A percentile compares a stretch with the other conserved stretches of the same genome.
Evolutionary conservation across 2,329 filamentous ascomycete genomes (phyloP).

Genomic region (Huntiella decipiens): DNA sequence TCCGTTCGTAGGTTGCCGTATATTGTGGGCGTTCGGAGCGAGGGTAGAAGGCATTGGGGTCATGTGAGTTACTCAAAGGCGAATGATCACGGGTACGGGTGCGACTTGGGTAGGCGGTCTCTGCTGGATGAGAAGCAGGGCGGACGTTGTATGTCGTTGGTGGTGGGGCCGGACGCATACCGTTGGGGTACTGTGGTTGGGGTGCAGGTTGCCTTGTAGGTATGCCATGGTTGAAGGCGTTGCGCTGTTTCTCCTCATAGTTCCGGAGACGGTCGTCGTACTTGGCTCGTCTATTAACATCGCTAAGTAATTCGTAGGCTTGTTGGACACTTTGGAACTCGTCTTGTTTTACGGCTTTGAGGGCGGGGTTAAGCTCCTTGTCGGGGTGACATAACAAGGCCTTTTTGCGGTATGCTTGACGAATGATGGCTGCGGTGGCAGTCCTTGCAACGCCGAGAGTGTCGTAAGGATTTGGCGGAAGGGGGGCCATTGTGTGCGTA

Average conservation of each 20-base stretch:
- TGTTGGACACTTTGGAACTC: constrained; percentile 87
- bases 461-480: constrained; percentile 58
- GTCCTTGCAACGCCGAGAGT: constrained; percentile 54
- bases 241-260: constrained; percentile 17
- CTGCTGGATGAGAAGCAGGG: constrained; percentile 5
- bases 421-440: constrained; percentile 53
- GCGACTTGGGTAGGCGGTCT: background rate
- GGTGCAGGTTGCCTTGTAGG: constrained; percentile 18
- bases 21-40: background rate
- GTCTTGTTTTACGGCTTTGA: constrained; percentile 61
- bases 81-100: background rate
- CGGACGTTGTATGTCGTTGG: constrained; percentile 14
- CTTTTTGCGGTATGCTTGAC: constrained; percentile 65
- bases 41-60: background rate
- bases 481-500: constrained; percentile 23
- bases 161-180: constrained; percentile 13
- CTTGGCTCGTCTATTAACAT: constrained; percentile 49
- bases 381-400: constrained; percentile 81
- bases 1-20: constrained; percentile 3
- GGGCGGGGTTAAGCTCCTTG: constrained; percentile 61
- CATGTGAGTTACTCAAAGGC: background rate
- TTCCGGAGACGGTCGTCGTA: constrained; percentile 53
- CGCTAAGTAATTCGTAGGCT: constrained; percentile 76
- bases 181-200: background rate
- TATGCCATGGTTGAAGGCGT: constrained; percentile 23